Evolutionary conservation across 495 filamentous ascomycete genomes (phyloP), one percentile per base, ranked within the genome.

Genomic region (Hypoxylon lienhwacheense): DNA sequence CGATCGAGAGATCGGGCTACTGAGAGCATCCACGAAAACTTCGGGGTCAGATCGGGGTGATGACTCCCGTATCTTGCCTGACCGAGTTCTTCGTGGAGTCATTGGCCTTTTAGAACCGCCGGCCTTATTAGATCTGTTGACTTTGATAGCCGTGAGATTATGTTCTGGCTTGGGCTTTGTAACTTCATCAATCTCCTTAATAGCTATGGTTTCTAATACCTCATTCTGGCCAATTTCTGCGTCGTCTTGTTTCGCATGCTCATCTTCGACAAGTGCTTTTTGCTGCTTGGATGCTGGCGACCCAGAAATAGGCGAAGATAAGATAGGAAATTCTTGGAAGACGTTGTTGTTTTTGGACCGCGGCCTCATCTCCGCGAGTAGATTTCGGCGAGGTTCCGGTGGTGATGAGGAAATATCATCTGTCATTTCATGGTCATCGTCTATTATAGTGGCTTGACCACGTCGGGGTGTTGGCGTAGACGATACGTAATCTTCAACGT

Each of bases 391-490:
- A 4, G 71, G 70, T 47, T 77, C 72, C 1, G 78, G 81, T 4
- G 80, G 80, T 2, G 81, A 82, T 4, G 80, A 84, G 7, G 75
- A 74, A 36, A 65, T 24, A 28, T 73, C 73, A 12, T 77, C 79
- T 2, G 50, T 66, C 63, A 72, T 66, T 24, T 74, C 73, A 28
- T 68, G 57, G 11, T 77, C 69, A 8, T 73, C 70, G 0, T 67
- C 63, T 4, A 76, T 66, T 7, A 68, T 47, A 11, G 66, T 42
- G 11, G 67, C 50, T 71, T 62, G 83, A 67, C 66, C 73, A 61
- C 76, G 66, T 5, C 76, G 67, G 5, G 89, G 89, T 0, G 90
- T 95, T 1, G 90, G 90, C 6, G 90, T 93, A n/a, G 88, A 95
- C 2, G 81, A 82, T 32, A 92, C 74, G 58, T 82, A 89, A 11